Percentiles rank a stretch among this genome's conserved stretches.
These are phyloP conservation scores for Candida piceae DNA, from an alignment of 805 yeast species.

Conservation along the genomic window DNA sequence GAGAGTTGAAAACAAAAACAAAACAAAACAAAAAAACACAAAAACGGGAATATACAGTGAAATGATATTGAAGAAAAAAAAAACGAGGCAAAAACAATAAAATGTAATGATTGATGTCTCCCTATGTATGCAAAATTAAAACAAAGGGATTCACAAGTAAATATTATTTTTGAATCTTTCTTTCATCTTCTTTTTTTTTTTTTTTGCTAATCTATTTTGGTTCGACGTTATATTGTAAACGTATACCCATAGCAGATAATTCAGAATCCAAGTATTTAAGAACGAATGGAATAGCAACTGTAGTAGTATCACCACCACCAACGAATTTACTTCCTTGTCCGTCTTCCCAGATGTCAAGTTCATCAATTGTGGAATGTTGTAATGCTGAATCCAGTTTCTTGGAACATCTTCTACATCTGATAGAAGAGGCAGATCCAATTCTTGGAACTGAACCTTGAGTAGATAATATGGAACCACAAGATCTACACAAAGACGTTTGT, in stretches of 20 bases:
- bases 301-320: constrained; percentile 92
- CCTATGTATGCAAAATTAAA: too few species aligned
- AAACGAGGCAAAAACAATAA: too few species aligned
- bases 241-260: constrained; percentile 95
- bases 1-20: too few species aligned
- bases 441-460: constrained; percentile 90
- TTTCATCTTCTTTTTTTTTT: constrained; percentile 2
- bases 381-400: constrained; percentile 55
- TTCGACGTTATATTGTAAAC: constrained; percentile 80
- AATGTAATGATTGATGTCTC: too few species aligned
- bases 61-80: too few species aligned
- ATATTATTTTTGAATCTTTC: neutral
- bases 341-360: constrained; percentile 90
- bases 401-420: constrained; percentile 92
- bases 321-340: constrained; percentile 88
- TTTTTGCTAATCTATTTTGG: constrained; percentile 36
- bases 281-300: constrained; percentile 95
- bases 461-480: constrained; percentile 87
- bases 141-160: too few species aligned
- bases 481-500: constrained; percentile 82
- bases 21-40: too few species aligned
- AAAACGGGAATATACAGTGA: too few species aligned
- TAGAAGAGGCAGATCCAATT: constrained; percentile 71
- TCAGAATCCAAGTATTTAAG: constrained; percentile 93
- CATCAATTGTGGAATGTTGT: constrained; percentile 44